Evolutionary conservation across 768 basidiomycete species (phyloP), one percentile per base, ranked within the genome.

Genomic region (Hortiboletus campestris): DNA sequence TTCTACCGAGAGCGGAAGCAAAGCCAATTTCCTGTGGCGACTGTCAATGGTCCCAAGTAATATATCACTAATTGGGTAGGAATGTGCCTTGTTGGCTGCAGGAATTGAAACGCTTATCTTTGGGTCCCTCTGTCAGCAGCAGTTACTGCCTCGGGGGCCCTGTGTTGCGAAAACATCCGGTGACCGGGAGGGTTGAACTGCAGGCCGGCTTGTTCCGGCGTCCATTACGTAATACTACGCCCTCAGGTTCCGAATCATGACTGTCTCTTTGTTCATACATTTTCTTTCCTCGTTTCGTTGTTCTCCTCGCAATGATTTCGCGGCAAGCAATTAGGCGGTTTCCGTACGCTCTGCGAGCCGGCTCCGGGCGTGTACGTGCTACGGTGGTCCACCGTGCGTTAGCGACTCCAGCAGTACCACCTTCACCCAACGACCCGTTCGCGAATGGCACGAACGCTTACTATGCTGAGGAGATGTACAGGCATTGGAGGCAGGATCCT

Each of bases 401-500:
- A 52, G 84, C 85, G 25, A 83, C 76, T 34, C 72, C 80, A 19
- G 70, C 78, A 1, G 69, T 74, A 0, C 70, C 82, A 22, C 89
- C 89, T 2, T 91, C 89, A 2, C 75, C 88, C 20, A 90, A 91
- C 63, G 91, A 93, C 70, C 79, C 81, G 9, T 97, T 98, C 71
- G 95, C 94, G 13, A 96, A 92, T 55, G 94, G 94, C 40, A 94
- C 89, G 40, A 98, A 97, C 74, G 80, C 93, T 22, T 94, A 96
- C 77, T 98, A 98, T 69, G 89, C 89, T 19, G 95, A 91, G 65
- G 93, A 96, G 74, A 98, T 98, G 96, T 98, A 96, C 75, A 83
- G 85, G 61, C 84, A 88, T 63, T 94, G 91, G 92, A 83, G 81
- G 72, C 81, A 91, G 75, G 93, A 99, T 73, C 91, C 94, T 41